A percentile compares a stretch with the other conserved stretches of the same genome.
phyloP scores from a whole-genome alignment of 345 rosid genomes.

The Dimocarpus longan region DNA sequence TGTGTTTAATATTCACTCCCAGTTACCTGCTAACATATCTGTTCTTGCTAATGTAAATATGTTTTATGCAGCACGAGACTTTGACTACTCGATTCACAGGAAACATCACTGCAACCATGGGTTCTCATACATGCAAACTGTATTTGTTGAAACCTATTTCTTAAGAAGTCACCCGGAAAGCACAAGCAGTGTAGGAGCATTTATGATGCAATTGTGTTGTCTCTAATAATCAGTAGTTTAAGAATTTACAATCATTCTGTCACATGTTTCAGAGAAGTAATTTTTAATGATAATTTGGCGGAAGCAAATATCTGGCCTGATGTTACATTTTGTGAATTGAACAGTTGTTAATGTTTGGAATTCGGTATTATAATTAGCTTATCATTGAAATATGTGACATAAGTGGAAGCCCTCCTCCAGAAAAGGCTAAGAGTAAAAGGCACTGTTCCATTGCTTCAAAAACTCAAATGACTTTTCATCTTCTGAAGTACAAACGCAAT shows the following conservation, averaged over 20 bases:
- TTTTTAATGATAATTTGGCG: background rate
- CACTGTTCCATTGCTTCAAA: background rate
- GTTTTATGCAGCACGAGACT: constrained; percentile 69
- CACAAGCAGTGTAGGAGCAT: background rate
- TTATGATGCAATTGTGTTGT: background rate
- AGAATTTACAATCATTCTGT: background rate
- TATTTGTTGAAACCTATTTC: constrained; percentile 77
- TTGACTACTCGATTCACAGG: constrained; percentile 50
- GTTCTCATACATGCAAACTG: constrained; percentile 70
- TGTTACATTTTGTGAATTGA: background rate
- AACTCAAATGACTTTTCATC: background rate
- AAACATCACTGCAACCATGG: constrained; percentile 58
- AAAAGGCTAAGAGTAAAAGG: background rate
- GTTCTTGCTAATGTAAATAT: constrained; percentile 16
- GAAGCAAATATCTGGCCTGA: background rate
- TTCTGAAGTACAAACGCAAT: background rate
- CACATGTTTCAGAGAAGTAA: background rate
- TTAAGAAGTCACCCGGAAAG: constrained; percentile 19
- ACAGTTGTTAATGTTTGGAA: background rate
- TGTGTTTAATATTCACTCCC: background rate
- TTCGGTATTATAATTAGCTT: background rate
- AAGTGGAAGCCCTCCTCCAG: background rate
- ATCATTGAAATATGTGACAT: background rate
- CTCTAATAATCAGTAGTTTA: background rate
- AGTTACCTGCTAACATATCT: background rate